Evolutionary conservation across 1,284 basidiomycete genomes (phyloP).

Genomic region (Tylopilus sp.): DNA sequence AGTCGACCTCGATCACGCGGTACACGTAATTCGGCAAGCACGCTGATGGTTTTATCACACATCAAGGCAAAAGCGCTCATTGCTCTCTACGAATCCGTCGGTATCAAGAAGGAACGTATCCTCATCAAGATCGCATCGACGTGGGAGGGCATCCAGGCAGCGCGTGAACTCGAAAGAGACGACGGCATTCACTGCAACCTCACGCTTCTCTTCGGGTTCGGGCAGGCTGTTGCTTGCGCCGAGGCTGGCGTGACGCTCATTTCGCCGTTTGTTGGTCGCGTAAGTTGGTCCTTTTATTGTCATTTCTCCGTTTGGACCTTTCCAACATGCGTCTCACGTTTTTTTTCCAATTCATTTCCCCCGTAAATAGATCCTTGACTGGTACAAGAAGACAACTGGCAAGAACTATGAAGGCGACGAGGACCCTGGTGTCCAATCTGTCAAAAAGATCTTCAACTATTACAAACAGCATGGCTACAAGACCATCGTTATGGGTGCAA

Average conservation of each 20-base stretch:
- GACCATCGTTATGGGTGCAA: conserved; percentile 99
- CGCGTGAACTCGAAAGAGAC: conserved; percentile 90
- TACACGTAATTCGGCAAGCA: conserved; percentile 16
- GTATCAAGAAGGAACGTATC: conserved; percentile 89
- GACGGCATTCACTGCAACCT: conserved; percentile 98
- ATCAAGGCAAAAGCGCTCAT: conserved; percentile 87
- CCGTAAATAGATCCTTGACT: conserved; percentile 77
- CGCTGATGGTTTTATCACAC: conserved; percentile 15
- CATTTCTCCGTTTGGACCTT: conserved; percentile 5
- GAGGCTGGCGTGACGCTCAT: conserved; percentile 98
- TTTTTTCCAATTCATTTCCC: conserved; percentile 11
- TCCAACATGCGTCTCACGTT: conserved; percentile 11
- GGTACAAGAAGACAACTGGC: conserved; percentile 91
- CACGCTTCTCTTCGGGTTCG: conserved; percentile 97
- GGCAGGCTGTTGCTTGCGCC: conserved; percentile 96
- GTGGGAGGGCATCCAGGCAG: conserved; percentile 99
- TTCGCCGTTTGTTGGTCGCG: conserved; percentile 98
- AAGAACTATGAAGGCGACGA: conserved; percentile 82
- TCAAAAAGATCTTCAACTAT: conserved; percentile 98
- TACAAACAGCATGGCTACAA: conserved; percentile 99
- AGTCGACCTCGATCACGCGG: conserved; percentile 9
- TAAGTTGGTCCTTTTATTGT: conserved; percentile 40
- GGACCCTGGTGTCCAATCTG: conserved; percentile 97
- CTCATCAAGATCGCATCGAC: conserved; percentile 99
- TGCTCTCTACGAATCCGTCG: conserved; percentile 87